Evolutionary conservation across 495 filamentous ascomycete species (phyloP), one percentile per base, ranked within the genome.

Genomic region (Trichoderma reesei): DNA sequence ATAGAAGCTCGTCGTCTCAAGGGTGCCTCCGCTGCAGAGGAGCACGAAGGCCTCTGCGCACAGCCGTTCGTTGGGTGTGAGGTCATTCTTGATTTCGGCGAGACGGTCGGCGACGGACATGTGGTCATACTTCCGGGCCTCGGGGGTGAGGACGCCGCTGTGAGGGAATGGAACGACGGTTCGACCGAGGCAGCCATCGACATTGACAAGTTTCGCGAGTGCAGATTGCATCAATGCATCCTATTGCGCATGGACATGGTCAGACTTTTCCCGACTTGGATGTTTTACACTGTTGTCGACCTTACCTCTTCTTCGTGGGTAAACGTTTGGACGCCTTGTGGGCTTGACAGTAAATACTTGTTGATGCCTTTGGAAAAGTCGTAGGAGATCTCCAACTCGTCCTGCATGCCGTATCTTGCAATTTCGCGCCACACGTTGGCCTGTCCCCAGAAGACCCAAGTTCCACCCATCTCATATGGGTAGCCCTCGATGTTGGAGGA

Each of bases 331-430:
- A 34, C 26, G 20, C 51, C 51, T 34, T 56, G 51, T 11, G 51
- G 51, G 31, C 20, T 56, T 56, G 51, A 56, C 11, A 56, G 51
- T 16, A 56, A 36, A 34, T 56, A 56, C 20, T 34, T 31, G 16
- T 56, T 56, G 20, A 56, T 56, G 10, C 51, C 51, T 56, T 26
- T 56, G 51, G 51, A 56, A 10, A 56, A 56, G 11, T 56, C 51
- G 51, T 56, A 56, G 34, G 51, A 56, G 8, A 56, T 56, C 51
- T 56, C 51, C 9, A 56, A 26, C 11, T 56, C 51, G 18, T 56
- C 51, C 26, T 56, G 51, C 51, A 56, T 56, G 51, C 51, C 51
- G 51, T 56, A 56, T 56, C 51, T 56, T n/a, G 51, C 51, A 56
- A 56, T 56, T 26, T 56, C 51, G 51, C 51, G 51, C 51, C 51